Evolutionary conservation across 179 eudicot genomes (phyloP).

Genomic region (Corrigiola litoralis): DNA sequence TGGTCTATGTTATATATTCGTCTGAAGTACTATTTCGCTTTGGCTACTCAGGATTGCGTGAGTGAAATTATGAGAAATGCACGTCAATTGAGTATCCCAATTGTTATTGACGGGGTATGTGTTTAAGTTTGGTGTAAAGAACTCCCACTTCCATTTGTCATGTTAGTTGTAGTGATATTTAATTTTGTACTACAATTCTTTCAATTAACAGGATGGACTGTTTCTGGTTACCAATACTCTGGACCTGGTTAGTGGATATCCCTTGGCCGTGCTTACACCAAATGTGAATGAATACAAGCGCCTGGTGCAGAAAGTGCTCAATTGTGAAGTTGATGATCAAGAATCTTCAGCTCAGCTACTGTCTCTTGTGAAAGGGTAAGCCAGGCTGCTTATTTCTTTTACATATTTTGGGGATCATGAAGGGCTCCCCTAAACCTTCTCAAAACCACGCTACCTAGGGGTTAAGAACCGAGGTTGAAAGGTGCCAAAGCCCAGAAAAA

Average conservation of each 20-base stretch:
- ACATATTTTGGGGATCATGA: too few species aligned
- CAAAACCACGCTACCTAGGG: too few species aligned
- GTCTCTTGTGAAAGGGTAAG: constrained; percentile 76
- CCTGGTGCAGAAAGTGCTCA: constrained; percentile 82
- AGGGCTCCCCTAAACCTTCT: too few species aligned
- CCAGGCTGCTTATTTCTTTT: not conserved
- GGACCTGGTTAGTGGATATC: constrained; percentile 77
- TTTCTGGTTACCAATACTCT: constrained; percentile 80
- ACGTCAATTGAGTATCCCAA: constrained; percentile 61
- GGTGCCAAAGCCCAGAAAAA: too few species aligned
- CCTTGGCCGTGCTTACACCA: constrained; percentile 89
- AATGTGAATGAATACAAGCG: constrained; percentile 92
- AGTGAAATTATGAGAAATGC: constrained; percentile 79
- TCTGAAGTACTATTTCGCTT: not conserved
- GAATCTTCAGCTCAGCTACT: constrained; percentile 60
- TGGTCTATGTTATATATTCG: not conserved
- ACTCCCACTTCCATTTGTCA: too few species aligned
- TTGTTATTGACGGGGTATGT: constrained; percentile 95
- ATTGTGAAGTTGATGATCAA: constrained; percentile 72
- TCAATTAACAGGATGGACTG: constrained; percentile 72
- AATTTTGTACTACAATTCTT: not conserved
- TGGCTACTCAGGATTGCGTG: constrained; percentile 66
- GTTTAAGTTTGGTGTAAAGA: not conserved
- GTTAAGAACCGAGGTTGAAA: too few species aligned
- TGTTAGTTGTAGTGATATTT: not conserved